Evolutionary conservation across 352 stramenopile genomes (phyloP), one percentile per base, ranked within the genome.

Genomic region (Phytophthora multivora): DNA sequence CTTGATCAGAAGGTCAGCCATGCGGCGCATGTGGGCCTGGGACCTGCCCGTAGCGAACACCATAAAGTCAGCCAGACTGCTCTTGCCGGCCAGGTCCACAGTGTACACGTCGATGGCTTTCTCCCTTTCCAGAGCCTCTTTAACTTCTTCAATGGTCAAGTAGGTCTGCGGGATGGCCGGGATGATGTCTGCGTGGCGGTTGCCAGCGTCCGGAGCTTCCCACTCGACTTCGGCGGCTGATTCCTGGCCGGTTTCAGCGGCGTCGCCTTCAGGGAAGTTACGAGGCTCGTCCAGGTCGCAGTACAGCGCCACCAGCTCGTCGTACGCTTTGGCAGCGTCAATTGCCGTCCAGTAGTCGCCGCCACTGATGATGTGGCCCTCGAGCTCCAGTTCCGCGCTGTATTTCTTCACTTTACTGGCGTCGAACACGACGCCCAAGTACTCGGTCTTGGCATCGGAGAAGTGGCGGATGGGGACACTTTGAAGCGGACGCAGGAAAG

Each of bases 1-100:
- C 43, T 86, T 75, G 48, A 97, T 93, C 43, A 97, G 67, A 71
- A 95, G 79, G 58, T 97, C 88, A 10, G 89, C 88, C 75, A 97
- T 91, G 18, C 89, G 86, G 23, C 86, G 78, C 89, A 97, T 95
- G 51, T 97, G 89, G 8, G 81, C 74, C 53, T 89, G 80, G 28
- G 83, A 96, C 12, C 79, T 74, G 6, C 88, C 88, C 5, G 89
- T 96, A 31, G 79, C 90, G 58, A 97, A 97, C 19, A 97, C 78
- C 89, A 97, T 97, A 66, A 86, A 89, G 57, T 96, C 81, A 9
- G 88, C 89, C 39, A 96, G 70, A 35, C 80, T 90, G 52, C 77
- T 93, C 63, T 93, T 93, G 26, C 86, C 86, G 12, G 71, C 63
- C 28, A 95, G 65, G 59, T 92, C 71, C 35, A 93, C 76, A 19